phyloP scores from a whole-genome alignment of 805 yeast genomes.

The Pichia occidentalis region DNA sequence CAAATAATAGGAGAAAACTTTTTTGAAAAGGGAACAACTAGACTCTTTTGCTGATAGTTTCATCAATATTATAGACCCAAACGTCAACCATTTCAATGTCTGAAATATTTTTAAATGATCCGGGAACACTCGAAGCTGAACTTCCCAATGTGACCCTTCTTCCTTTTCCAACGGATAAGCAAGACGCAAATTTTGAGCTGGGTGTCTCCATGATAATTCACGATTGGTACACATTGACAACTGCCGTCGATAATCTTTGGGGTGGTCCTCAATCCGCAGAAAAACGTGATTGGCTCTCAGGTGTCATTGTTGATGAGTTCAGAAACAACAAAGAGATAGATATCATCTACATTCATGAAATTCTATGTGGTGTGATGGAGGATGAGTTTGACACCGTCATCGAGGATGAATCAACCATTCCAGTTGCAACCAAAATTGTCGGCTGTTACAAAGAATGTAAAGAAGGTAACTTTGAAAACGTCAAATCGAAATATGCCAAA shows the following conservation, averaged over 20 bases:
- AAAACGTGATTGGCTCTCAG: conserved; percentile 93
- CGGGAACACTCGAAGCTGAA: conserved; percentile 29
- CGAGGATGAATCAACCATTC: conserved; percentile 83
- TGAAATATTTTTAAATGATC: conserved; percentile 28
- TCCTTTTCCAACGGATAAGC: conserved; percentile 43
- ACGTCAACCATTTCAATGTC: no score
- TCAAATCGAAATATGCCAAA: conserved; percentile 52
- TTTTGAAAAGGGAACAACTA: no score
- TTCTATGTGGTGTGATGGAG: conserved; percentile 80
- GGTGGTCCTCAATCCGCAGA: conserved; percentile 91
- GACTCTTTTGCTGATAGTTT: no score
- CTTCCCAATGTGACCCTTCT: conserved; percentile 19
- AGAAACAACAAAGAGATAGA: conserved; percentile 59
- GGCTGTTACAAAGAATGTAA: conserved; percentile 60
- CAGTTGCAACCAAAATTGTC: conserved; percentile 61
- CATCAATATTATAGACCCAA: no score
- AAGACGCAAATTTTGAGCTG: conserved; percentile 81
- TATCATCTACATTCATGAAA: conserved; percentile 72
- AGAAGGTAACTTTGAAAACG: conserved; percentile 42
- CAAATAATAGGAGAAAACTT: no score
- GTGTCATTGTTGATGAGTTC: conserved; percentile 74
- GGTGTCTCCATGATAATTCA: conserved; percentile 91
- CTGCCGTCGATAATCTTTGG: conserved; percentile 91
- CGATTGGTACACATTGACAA: conserved; percentile 79
- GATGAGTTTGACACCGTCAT: conserved; percentile 89